These are phyloP conservation scores for Magnolia officinalis DNA, from an alignment of 164 flowering plant species.

Conservation along the genomic window DNA sequence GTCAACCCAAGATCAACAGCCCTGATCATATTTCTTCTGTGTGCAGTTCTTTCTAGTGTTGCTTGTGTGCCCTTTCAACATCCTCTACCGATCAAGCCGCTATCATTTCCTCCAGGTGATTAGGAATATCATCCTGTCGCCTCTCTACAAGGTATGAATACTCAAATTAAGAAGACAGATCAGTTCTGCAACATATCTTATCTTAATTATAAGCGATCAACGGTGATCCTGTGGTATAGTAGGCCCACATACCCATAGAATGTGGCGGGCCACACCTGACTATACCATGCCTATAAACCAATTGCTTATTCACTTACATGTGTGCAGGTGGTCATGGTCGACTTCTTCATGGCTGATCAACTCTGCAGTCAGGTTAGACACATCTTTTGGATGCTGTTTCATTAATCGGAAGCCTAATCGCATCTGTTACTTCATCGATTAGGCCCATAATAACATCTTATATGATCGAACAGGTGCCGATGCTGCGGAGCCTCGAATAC, in stretches of 20 bases:
- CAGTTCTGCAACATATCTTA: background rate
- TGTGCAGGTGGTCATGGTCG: constrained; percentile 89
- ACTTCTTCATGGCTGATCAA: constrained; percentile 99
- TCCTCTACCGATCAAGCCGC: constrained; percentile 74
- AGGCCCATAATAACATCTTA: background rate
- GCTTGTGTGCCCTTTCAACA: constrained; percentile 82
- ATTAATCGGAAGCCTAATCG: background rate
- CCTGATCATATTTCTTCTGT: constrained; percentile 3
- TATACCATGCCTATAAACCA: background rate
- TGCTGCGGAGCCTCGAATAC: constrained; percentile 82
- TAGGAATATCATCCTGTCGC: constrained; percentile 76
- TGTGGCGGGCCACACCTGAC: too few relatives aligned
- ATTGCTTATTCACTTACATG: constrained; percentile 1
- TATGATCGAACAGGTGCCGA: constrained; percentile 59
- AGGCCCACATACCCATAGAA: too few relatives aligned
- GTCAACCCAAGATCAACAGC: too few relatives aligned
- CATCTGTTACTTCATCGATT: background rate
- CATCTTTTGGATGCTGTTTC: background rate
- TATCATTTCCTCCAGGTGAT: constrained; percentile 59
- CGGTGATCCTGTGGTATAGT: too few relatives aligned
- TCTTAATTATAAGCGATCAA: background rate
- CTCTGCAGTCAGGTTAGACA: constrained; percentile 84
- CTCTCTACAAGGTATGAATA: constrained; percentile 72
- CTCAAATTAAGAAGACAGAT: too few relatives aligned
- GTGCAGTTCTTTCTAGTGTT: constrained; percentile 56